Evolutionary conservation across 495 filamentous ascomycete genomes (phyloP).

Genomic region (Filosporella fistucella): DNA sequence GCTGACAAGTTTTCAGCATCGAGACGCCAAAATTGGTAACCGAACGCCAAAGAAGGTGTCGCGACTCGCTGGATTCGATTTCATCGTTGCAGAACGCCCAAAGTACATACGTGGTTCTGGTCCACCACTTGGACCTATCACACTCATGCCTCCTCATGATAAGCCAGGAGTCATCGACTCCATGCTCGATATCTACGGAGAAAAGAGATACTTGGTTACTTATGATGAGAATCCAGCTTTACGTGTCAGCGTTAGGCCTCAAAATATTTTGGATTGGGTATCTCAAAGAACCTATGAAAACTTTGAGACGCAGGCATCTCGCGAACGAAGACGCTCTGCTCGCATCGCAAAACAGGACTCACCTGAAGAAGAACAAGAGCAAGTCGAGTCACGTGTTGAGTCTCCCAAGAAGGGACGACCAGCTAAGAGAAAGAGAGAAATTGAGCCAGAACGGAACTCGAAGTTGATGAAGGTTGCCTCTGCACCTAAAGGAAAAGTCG

Average conservation of each 20-base stretch:
- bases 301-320: no score
- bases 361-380: neutral
- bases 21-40: no score
- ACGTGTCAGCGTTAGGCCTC: constrained; percentile 5
- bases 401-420: no score
- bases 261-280: constrained; percentile 23
- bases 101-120: constrained; percentile 22
- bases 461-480: no score
- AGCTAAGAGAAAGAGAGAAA: no score
- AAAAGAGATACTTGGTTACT: constrained; percentile 7
- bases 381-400: no score
- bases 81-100: constrained; percentile 17
- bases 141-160: constrained; percentile 15
- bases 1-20: no score
- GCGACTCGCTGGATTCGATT: constrained; percentile 20
- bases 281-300: constrained; percentile 15
- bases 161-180: constrained; percentile 16
- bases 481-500: no score
- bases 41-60: no score
- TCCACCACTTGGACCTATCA: constrained; percentile 15
- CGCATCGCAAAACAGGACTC: neutral
- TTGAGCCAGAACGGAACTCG: no score
- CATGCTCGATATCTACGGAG: neutral
- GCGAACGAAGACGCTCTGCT: no score
- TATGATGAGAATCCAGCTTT: constrained; percentile 9